Conservation (phyloP, 139 green algal genomes). For the Microglena sp. region DNA sequence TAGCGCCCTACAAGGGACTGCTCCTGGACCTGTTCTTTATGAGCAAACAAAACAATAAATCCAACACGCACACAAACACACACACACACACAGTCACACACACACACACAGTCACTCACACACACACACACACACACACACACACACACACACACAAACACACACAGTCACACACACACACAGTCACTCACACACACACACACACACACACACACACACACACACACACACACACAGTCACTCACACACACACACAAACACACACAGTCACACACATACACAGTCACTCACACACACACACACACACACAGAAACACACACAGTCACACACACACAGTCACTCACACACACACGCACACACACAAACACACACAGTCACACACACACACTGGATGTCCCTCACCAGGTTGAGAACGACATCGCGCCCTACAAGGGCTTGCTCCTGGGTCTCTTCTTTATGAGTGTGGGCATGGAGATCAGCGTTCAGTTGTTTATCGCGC, state of each 20-base stretch:
- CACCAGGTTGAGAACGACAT: constrained; percentile 95
- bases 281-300: constrained; percentile 3
- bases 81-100: background rate
- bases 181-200: constrained; percentile 8
- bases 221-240: background rate
- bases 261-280: constrained; percentile 8
- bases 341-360: background rate
- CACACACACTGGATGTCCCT: background rate
- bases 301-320: background rate
- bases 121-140: background rate
- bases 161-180: constrained; percentile 12
- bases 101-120: constrained; percentile 6
- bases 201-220: constrained; percentile 9
- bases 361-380: background rate
- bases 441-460: constrained; percentile 99
- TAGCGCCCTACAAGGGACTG: constrained; percentile 93
- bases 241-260: constrained; percentile 10
- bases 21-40: constrained; percentile 99
- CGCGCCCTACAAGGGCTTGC: constrained; percentile 92
- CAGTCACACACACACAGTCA: background rate
- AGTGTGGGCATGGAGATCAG: constrained; percentile 79
- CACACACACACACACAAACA: background rate
- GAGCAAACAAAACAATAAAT: constrained; percentile 7
- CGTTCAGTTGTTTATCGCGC: constrained; percentile 25
- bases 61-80: constrained; percentile 6